Conservation (phyloP, 1,284 basidiomycete species). For the Calocybe gambosa region DNA sequence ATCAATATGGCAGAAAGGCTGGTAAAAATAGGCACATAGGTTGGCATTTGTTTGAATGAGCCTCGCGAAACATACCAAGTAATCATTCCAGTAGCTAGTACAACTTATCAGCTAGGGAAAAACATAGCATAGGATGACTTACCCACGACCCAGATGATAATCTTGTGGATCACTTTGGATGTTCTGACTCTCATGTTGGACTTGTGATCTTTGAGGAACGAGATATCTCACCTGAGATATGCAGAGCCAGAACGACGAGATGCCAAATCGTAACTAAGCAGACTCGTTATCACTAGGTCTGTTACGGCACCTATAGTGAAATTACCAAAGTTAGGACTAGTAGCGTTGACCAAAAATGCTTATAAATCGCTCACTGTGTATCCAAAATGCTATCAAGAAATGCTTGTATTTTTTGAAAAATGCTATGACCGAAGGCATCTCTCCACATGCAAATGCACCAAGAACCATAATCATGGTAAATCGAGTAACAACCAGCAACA, state of each 20-base stretch:
- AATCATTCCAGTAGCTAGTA: not conserved
- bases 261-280: not conserved
- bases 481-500: not conserved
- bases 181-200: not conserved
- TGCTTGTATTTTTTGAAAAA: not conserved
- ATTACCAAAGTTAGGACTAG: too few species aligned
- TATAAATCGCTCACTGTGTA: not conserved
- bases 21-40: too few species aligned
- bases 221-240: not conserved
- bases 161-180: not conserved
- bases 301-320: not conserved
- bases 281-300: not conserved
- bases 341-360: too few species aligned
- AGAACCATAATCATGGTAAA: not conserved
- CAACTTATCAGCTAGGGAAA: not conserved
- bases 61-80: not conserved
- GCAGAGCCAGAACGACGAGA: not conserved
- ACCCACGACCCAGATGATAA: not conserved
- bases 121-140: not conserved
- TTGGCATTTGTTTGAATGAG: too few species aligned
- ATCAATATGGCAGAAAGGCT: not conserved
- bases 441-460: not conserved
- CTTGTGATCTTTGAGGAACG: not conserved
- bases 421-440: not conserved
- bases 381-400: not conserved